A percentile compares a stretch with the other conserved stretches of the same genome.
These are phyloP conservation scores for Trichoderma hamatum DNA, from an alignment of 2,329 filamentous ascomycete genomes.

Conservation along the genomic window DNA sequence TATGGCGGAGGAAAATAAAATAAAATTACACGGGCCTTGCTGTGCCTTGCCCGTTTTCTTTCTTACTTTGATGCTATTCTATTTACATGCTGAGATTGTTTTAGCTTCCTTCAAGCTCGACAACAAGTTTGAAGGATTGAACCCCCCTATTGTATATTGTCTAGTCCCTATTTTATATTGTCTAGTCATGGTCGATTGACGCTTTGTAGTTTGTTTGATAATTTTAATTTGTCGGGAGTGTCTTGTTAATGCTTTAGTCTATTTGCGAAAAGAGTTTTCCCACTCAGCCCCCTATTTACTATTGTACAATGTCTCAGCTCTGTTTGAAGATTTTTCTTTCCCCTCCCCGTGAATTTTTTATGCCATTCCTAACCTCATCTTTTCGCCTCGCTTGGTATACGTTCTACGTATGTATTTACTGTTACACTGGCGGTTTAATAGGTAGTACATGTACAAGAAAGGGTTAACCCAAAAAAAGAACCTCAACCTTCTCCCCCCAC, in stretches of 20 bases:
- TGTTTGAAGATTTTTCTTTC: background rate
- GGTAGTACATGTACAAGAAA: slow-evolving; percentile 10
- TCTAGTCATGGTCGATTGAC: no score
- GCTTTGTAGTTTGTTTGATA: background rate
- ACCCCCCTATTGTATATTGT: no score
- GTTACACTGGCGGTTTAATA: slow-evolving; percentile 2
- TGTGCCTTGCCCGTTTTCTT: background rate
- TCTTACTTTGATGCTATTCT: background rate
- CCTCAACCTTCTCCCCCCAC: background rate
- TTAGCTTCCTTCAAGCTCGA: background rate
- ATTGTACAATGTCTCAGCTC: slow-evolving; percentile 13
- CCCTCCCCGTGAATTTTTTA: background rate
- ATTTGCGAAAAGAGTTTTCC: background rate
- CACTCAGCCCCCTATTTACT: background rate
- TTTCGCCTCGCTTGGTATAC: background rate
- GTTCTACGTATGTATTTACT: slow-evolving; percentile 15
- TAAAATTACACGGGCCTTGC: background rate
- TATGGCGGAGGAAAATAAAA: background rate
- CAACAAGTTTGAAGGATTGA: background rate
- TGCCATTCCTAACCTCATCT: background rate
- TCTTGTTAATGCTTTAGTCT: background rate
- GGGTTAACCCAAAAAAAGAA: slow-evolving; percentile 16
- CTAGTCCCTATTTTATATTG: no score
- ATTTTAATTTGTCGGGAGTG: background rate
- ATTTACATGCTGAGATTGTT: background rate